Evolutionary conservation across 2,329 filamentous ascomycete genomes (phyloP).

Genomic region (Alternaria incomplexa): DNA sequence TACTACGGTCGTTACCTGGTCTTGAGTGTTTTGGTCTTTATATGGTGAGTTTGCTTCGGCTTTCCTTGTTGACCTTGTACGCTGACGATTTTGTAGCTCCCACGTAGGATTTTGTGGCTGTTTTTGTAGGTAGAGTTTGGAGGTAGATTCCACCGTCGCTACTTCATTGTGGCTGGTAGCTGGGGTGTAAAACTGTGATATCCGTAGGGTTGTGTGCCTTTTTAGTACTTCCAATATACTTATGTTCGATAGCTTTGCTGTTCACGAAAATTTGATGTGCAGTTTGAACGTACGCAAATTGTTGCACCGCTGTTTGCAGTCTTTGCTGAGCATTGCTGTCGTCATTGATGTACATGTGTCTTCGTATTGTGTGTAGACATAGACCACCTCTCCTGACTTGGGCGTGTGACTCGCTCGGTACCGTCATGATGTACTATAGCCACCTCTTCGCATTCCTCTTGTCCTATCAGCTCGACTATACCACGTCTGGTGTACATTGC

Average conservation of each 20-base stretch:
- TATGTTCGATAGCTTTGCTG: background rate
- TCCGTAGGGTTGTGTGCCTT: background rate
- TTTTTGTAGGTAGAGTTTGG: background rate
- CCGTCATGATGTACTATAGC: background rate
- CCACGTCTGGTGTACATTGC: background rate
- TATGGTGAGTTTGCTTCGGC: background rate
- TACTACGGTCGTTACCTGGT: slow-evolving; percentile 25
- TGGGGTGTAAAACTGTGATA: background rate
- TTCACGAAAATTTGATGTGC: background rate
- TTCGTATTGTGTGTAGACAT: background rate
- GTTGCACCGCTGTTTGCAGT: background rate
- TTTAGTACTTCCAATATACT: background rate
- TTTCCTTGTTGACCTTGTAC: background rate
- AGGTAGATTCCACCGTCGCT: background rate
- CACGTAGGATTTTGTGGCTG: background rate
- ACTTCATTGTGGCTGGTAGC: background rate
- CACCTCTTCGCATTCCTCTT: background rate
- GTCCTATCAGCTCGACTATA: background rate
- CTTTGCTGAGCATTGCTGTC: background rate
- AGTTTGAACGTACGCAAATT: background rate
- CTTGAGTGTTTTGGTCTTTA: background rate
- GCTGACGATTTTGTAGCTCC: background rate
- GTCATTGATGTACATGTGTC: background rate
- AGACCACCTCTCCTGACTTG: background rate
- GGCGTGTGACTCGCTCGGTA: background rate